A percentile compares a stretch with the other conserved stretches of the same genome.
These are phyloP conservation scores for Lentinula aciculospora DNA, from an alignment of 768 basidiomycete genomes.

Conservation along the genomic window DNA sequence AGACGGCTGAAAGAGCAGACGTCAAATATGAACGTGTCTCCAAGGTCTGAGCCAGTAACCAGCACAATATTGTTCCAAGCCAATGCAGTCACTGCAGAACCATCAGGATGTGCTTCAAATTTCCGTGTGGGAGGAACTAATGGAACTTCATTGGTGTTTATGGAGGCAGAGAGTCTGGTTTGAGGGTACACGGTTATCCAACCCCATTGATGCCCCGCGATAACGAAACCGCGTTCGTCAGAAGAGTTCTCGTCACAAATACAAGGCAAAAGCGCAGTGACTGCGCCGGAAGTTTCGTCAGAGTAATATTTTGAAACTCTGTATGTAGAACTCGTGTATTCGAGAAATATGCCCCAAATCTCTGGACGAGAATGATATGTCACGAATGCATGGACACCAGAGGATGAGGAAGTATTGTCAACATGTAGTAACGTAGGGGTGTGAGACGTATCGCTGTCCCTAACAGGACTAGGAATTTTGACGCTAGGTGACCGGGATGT, in stretches of 20 bases:
- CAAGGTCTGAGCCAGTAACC: conserved; percentile 60
- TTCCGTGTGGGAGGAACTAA: conserved; percentile 32
- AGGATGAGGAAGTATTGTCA: conserved; percentile 20
- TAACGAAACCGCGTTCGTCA: conserved; percentile 41
- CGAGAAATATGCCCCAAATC: conserved; percentile 48
- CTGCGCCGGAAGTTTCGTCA: conserved; percentile 34
- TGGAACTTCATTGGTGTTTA: conserved; percentile 8
- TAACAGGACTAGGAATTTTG: conserved; percentile 30
- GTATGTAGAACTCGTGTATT: conserved; percentile 21
- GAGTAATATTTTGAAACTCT: conserved; percentile 39
- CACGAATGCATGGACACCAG: conserved; percentile 43
- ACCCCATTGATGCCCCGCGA: conserved; percentile 64
- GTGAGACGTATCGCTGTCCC: background rate
- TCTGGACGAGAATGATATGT: conserved; percentile 42
- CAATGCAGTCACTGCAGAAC: conserved; percentile 53
- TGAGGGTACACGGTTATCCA: conserved; percentile 59
- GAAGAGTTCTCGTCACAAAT: conserved; percentile 32
- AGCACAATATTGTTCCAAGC: conserved; percentile 56
- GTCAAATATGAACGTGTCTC: conserved; percentile 60
- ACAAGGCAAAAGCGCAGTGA: conserved; percentile 43
- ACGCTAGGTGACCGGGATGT: conserved; percentile 19
- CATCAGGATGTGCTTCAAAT: conserved; percentile 63
- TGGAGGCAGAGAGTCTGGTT: conserved; percentile 12
- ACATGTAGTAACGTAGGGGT: conserved; percentile 16
- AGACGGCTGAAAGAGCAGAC: conserved; percentile 55